phyloP scores from a whole-genome alignment of 768 basidiomycete genomes.

The Boletus sensibilis region DNA sequence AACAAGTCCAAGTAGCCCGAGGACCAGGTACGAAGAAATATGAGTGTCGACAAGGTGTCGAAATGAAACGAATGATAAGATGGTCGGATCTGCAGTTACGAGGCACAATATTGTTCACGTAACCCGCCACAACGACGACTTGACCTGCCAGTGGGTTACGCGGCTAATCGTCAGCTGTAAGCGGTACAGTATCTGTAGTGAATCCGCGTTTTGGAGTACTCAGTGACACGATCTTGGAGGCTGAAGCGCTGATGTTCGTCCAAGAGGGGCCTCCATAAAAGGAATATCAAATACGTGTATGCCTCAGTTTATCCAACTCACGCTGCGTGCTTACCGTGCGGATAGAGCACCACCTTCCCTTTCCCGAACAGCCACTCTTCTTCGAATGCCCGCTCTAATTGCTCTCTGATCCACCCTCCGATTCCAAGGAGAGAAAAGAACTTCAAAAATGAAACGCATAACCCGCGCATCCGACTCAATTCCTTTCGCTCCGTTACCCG shows the following conservation, averaged over 20 bases:
- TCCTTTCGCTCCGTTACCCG: neutral
- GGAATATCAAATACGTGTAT: neutral
- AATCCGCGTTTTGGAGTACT: no score
- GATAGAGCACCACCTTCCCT: neutral
- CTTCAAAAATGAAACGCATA: neutral
- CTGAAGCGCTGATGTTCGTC: neutral
- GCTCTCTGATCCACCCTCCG: neutral
- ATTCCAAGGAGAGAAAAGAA: neutral
- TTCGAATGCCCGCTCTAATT: neutral
- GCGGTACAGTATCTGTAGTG: no score
- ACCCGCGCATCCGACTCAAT: neutral
- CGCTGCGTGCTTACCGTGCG: slow-evolving; percentile 2
- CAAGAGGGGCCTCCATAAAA: slow-evolving; percentile 14
- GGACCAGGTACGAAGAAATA: no score
- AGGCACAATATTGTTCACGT: no score
- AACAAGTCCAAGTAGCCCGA: no score
- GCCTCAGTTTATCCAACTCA: neutral
- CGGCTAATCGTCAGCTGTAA: no score
- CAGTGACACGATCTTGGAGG: no score
- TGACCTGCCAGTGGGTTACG: no score
- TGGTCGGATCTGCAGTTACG: no score
- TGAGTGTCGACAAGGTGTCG: no score
- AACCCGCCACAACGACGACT: no score
- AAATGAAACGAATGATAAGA: no score
- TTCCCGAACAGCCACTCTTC: neutral